Conservation (phyloP, 2,329 filamentous ascomycete species). For the Neospermospora avenae region DNA sequence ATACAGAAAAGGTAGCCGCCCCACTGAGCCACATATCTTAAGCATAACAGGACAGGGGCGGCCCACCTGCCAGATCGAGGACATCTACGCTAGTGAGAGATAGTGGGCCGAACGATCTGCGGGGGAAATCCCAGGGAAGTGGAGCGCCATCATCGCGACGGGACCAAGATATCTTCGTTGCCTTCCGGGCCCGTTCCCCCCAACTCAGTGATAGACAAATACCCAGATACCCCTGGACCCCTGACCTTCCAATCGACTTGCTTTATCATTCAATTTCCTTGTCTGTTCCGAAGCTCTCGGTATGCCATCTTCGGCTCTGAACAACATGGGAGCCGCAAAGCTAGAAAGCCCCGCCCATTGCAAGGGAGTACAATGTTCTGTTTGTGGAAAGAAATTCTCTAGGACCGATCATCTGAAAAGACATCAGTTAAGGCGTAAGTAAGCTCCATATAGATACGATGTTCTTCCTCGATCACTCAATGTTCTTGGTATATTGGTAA, state of each 20-base stretch:
- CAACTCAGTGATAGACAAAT: too few species aligned
- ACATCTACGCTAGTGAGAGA: background rate
- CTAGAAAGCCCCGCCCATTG: slow-evolving; percentile 8
- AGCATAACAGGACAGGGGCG: background rate
- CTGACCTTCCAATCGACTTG: too few species aligned
- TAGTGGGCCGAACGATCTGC: slow-evolving; percentile 11
- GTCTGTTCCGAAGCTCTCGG: background rate
- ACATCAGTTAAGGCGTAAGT: slow-evolving; percentile 44
- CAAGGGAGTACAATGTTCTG: slow-evolving; percentile 34
- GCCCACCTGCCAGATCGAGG: background rate
- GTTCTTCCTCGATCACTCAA: too few species aligned
- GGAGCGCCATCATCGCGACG: background rate
- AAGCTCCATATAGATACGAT: background rate
- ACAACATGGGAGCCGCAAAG: slow-evolving; percentile 1
- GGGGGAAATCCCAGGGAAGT: slow-evolving; percentile 1
- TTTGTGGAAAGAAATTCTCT: slow-evolving; percentile 44
- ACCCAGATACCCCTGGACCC: too few species aligned
- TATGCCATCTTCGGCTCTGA: background rate
- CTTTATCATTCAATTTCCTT: too few species aligned
- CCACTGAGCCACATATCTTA: background rate
- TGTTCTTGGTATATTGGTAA: slow-evolving; percentile 7
- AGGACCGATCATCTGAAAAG: slow-evolving; percentile 47
- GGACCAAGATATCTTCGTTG: slow-evolving; percentile 1
- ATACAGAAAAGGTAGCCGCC: background rate
- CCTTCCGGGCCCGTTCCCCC: background rate